These are phyloP conservation scores for Cladosporium sp. DNA, from an alignment of 2,329 filamentous ascomycete genomes.

Conservation along the genomic window DNA sequence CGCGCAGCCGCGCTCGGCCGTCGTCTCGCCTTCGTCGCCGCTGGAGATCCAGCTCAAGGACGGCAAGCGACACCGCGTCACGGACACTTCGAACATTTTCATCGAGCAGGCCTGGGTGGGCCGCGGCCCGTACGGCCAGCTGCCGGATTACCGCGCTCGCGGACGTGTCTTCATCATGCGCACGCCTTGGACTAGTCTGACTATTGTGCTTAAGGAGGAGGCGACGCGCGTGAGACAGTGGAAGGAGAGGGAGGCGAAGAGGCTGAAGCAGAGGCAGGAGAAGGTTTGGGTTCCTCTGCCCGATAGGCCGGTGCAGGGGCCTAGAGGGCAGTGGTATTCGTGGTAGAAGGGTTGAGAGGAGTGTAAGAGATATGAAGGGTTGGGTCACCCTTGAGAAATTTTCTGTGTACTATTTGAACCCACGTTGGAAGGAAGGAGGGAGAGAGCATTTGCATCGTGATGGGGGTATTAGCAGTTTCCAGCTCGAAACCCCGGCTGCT, in stretches of 20 bases:
- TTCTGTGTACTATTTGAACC: not conserved
- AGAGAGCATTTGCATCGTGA: not conserved
- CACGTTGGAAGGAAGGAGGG: too few relatives aligned
- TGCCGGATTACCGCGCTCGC: slow-evolving; percentile 69
- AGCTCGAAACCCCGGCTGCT: too few relatives aligned
- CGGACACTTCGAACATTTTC: slow-evolving; percentile 78
- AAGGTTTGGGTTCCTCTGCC: slow-evolving; percentile 86
- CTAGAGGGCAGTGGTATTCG: slow-evolving; percentile 77
- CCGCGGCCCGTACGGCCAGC: slow-evolving; percentile 60
- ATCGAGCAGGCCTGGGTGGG: slow-evolving; percentile 92
- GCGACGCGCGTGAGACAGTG: slow-evolving; percentile 79
- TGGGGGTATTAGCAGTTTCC: too few relatives aligned
- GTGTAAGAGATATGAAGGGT: not conserved
- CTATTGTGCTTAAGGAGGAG: slow-evolving; percentile 84
- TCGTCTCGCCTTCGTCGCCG: slow-evolving; percentile 27
- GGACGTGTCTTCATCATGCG: slow-evolving; percentile 65
- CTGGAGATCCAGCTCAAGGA: slow-evolving; percentile 68
- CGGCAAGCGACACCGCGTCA: slow-evolving; percentile 66
- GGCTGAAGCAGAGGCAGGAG: slow-evolving; percentile 66
- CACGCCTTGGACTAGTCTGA: slow-evolving; percentile 72
- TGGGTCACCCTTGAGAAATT: too few relatives aligned
- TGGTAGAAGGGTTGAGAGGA: slow-evolving; percentile 57
- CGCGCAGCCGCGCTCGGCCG: slow-evolving; percentile 4
- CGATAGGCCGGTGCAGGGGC: slow-evolving; percentile 75
- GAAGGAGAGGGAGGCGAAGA: slow-evolving; percentile 72